A percentile compares a stretch with the other conserved stretches of the same genome.
Conservation (phyloP, 805 yeast genomes). For the Lachancea dasiensis region DNA sequence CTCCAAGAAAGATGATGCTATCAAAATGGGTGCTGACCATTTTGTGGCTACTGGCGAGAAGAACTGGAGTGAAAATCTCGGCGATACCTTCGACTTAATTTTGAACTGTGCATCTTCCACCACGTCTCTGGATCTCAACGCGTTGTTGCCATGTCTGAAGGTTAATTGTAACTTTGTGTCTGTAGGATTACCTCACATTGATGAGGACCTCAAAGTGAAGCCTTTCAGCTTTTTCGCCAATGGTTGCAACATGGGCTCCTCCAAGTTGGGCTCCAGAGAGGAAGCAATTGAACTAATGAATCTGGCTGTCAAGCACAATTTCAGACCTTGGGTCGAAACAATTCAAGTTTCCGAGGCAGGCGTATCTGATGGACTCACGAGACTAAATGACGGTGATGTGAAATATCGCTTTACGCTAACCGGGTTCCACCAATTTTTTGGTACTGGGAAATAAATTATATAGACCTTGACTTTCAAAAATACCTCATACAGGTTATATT, state of each 20-base stretch:
- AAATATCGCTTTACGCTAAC: slow-evolving; percentile 56
- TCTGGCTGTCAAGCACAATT: slow-evolving; percentile 51
- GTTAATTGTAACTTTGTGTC: slow-evolving; percentile 55
- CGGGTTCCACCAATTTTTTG: slow-evolving; percentile 10
- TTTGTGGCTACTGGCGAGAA: slow-evolving; percentile 44
- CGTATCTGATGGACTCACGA: slow-evolving; percentile 49
- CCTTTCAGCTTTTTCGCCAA: slow-evolving; percentile 45
- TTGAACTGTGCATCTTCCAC: slow-evolving; percentile 43
- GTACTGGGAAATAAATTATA: slow-evolving; percentile 4
- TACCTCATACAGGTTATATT: neutral
- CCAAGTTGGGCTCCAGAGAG: slow-evolving; percentile 53
- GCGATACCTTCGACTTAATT: slow-evolving; percentile 37
- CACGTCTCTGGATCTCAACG: slow-evolving; percentile 42
- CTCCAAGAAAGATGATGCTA: slow-evolving; percentile 39
- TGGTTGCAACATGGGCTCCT: slow-evolving; percentile 51
- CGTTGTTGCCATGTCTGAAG: slow-evolving; percentile 45
- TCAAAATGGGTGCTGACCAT: slow-evolving; percentile 40
- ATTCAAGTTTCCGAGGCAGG: slow-evolving; percentile 48
- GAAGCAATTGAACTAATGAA: slow-evolving; percentile 65
- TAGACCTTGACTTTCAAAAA: neutral
- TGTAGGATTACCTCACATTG: slow-evolving; percentile 61
- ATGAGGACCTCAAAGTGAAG: slow-evolving; percentile 34
- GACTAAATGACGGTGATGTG: slow-evolving; percentile 50
- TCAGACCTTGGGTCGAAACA: slow-evolving; percentile 59
- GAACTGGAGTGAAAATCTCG: slow-evolving; percentile 32